These are phyloP conservation scores for Lantana camara DNA, from an alignment of 257 asterid genomes.

Conservation along the genomic window DNA sequence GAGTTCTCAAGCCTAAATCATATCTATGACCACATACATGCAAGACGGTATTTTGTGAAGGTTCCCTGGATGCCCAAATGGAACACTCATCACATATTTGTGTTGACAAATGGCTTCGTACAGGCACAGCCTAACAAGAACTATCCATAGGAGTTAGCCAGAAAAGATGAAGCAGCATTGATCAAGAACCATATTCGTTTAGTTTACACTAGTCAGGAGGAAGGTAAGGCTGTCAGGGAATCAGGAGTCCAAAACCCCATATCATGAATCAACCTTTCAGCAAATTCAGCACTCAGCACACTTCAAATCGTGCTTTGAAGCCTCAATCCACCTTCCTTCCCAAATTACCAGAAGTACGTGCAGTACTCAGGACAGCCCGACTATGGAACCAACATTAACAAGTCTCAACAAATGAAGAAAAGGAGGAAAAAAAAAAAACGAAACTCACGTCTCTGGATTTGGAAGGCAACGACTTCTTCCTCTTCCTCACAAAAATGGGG, in stretches of 20 bases:
- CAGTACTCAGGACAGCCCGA: background rate
- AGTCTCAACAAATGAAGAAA: background rate
- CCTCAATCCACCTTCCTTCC: conserved; percentile 1
- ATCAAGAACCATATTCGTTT: background rate
- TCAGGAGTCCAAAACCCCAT: conserved; percentile 16
- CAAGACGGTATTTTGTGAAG: background rate
- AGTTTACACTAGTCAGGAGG: background rate
- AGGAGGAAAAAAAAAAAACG: background rate
- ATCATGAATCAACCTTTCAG: conserved; percentile 7
- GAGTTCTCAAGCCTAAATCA: conserved; percentile 14
- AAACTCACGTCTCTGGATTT: conserved; percentile 50
- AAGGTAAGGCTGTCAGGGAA: background rate
- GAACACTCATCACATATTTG: background rate
- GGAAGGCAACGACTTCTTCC: conserved; percentile 45
- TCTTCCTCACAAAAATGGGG: conserved; percentile 48
- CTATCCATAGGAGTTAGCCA: too few relatives aligned
- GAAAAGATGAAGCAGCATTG: conserved; percentile 22
- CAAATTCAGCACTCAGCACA: background rate
- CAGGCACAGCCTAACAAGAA: background rate
- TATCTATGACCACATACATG: too few relatives aligned
- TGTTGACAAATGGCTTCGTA: background rate
- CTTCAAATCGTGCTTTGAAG: background rate
- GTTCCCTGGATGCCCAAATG: conserved; percentile 10
- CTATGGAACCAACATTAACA: background rate
- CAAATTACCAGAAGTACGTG: conserved; percentile 1